Base-by-base conservation (phyloP, 495 filamentous ascomycete genomes). In the Cercophora samala region DNA sequence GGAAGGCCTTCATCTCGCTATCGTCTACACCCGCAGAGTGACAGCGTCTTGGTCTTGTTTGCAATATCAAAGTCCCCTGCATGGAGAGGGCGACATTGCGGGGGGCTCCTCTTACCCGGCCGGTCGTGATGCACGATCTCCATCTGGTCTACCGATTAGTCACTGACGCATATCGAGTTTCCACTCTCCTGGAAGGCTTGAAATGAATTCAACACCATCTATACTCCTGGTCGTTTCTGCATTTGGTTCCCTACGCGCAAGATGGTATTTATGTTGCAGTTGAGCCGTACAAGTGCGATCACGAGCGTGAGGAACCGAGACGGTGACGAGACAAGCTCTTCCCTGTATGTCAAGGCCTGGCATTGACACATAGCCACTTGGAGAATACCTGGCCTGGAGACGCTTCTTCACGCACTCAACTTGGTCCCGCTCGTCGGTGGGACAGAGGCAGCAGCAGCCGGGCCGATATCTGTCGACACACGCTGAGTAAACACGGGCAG, bases 41-140 rank as follows among this genome's bases (percentile, higher is more conserved):
- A 32, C 24, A 32, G 26, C 29, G 3, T 62, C 60, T 62, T 37
- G 9, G 29, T 42, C 0, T 29, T 1, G 26, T 29, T 62, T n/a
- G 60, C 32, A 62, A 62, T 62, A 37, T 62, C 60, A 62, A 62
- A 62, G 29, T 62, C 60, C 60, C 60, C 24, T 62, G 60, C 60
- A 62, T 62, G 29, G 29, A 60, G 24, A 25, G 26, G 18, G 6
- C 19, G 26, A 19, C 3, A 62, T 25, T 62, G 60, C 26, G 60
- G 60, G 60, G 29, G 29, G 5, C 15, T 62, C 19, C 60, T 18
- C 32, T 24, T 62, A 19, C 32, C 60, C 60, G 23, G 60, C 60
- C 25, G 29, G n/a, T 56, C 53, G 1, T 23, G 53, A 56, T 23
- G 22, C 18, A 56, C 53, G 22, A 21, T 37, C 60, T n/a, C 26